Evolutionary conservation across 805 yeast genomes (phyloP).

Genomic region (Lipomyces kockii): DNA sequence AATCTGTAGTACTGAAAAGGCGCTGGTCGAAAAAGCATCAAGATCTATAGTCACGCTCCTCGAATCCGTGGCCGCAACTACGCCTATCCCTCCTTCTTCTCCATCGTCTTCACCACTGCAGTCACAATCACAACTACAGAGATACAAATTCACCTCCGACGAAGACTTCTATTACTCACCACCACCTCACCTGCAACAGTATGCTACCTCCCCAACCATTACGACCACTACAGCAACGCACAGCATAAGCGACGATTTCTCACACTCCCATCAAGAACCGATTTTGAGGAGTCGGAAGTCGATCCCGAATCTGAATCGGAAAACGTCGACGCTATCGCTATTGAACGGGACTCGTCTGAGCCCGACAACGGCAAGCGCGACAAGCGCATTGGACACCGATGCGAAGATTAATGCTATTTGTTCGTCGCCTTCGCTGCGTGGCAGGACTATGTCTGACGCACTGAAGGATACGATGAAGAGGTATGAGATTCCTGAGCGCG

Average conservation of each 20-base stretch:
- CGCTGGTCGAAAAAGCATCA: background rate
- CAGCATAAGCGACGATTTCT: background rate
- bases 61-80: background rate
- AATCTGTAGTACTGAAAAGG: background rate
- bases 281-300: conserved; percentile 18
- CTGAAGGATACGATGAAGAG: background rate
- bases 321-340: conserved; percentile 22
- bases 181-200: background rate
- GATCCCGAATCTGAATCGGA: conserved; percentile 21
- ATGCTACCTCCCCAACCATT: background rate
- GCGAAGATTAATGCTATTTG: conserved; percentile 5
- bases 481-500: background rate
- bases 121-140: background rate
- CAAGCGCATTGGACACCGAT: background rate
- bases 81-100: background rate
- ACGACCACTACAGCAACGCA: background rate
- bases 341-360: conserved; percentile 8
- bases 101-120: background rate
- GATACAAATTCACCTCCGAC: conserved; percentile 25
- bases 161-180: conserved; percentile 14
- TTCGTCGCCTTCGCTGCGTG: conserved; percentile 8
- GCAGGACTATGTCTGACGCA: background rate
- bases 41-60: background rate
- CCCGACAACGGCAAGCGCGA: conserved; percentile 12
- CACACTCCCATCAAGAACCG: background rate